These are phyloP conservation scores for Hippophae tibetana DNA, from an alignment of 306 rosid genomes.

Conservation along the genomic window DNA sequence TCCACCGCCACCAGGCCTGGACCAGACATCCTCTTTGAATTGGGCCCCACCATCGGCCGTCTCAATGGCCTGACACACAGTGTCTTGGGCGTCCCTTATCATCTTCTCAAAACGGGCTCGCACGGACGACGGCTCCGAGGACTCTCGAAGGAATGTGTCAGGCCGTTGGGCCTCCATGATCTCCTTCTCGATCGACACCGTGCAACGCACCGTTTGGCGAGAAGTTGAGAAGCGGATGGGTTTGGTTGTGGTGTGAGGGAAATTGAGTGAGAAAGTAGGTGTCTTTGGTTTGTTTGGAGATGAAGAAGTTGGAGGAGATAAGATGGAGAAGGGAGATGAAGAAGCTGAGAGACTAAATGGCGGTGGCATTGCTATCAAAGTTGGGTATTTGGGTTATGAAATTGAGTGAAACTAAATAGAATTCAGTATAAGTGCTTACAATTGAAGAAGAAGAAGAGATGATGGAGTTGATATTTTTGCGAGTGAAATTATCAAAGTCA, in stretches of 20 bases:
- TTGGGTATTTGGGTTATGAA: background rate
- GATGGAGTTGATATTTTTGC: background rate
- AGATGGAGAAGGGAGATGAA: constrained; percentile 11
- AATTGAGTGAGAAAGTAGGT: background rate
- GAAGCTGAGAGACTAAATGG: constrained; percentile 16
- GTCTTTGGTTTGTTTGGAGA: background rate
- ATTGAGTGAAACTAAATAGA: too few relatives aligned
- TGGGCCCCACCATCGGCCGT: constrained; percentile 62
- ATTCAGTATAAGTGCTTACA: too few relatives aligned
- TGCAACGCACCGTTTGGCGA: constrained; percentile 1
- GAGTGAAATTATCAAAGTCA: too few relatives aligned
- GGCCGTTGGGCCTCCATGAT: constrained; percentile 71
- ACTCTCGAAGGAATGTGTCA: constrained; percentile 59
- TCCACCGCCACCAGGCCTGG: constrained; percentile 96
- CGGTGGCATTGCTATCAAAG: constrained; percentile 20
- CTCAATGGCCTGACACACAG: constrained; percentile 67
- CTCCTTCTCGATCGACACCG: constrained; percentile 75
- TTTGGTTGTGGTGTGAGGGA: background rate
- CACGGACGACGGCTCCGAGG: constrained; percentile 38
- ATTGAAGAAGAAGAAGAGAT: too few relatives aligned
- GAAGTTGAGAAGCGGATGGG: constrained; percentile 2
- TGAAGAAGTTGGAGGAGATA: constrained; percentile 2
- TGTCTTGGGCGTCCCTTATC: constrained; percentile 92
- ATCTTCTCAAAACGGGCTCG: constrained; percentile 88
- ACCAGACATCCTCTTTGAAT: constrained; percentile 95